Evolutionary conservation across 768 basidiomycete species (phyloP).

Genomic region (Amyloporia xantha): DNA sequence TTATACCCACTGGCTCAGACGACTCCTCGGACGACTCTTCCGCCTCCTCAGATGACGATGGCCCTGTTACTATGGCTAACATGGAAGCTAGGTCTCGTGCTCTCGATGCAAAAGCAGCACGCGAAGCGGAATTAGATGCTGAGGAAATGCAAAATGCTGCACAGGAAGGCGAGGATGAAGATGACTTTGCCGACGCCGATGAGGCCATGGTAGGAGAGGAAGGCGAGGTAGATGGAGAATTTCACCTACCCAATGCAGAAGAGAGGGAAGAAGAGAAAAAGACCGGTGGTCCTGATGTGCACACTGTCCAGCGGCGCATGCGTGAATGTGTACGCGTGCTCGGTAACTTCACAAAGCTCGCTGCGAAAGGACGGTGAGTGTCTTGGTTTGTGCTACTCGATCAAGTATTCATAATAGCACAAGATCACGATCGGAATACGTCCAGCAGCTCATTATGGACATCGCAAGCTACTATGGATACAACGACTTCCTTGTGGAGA

Average conservation of each 20-base stretch:
- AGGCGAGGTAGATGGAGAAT: conserved; percentile 40
- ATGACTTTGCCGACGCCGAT: conserved; percentile 41
- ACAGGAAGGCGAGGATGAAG: conserved; percentile 38
- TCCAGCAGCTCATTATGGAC: conserved; percentile 80
- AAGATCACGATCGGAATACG: conserved; percentile 87
- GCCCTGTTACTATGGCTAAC: conserved; percentile 65
- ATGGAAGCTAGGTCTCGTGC: conserved; percentile 79
- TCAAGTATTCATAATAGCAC: conserved; percentile 2
- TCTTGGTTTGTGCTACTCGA: background rate
- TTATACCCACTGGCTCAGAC: conserved; percentile 46
- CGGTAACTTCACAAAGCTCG: conserved; percentile 62
- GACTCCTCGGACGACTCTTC: conserved; percentile 35
- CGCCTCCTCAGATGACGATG: conserved; percentile 40
- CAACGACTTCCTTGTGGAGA: conserved; percentile 91
- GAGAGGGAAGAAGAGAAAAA: conserved; percentile 70
- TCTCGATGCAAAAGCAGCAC: conserved; percentile 59
- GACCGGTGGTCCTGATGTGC: conserved; percentile 62
- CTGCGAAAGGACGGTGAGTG: conserved; percentile 60
- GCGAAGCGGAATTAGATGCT: conserved; percentile 62
- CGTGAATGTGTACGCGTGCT: conserved; percentile 68
- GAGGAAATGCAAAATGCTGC: conserved; percentile 59
- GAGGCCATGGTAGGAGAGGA: conserved; percentile 29
- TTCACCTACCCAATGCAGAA: conserved; percentile 62
- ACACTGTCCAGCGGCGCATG: conserved; percentile 74
- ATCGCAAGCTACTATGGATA: conserved; percentile 97